Evolutionary conservation across 768 basidiomycete species (phyloP).

Genomic region (Pholiota conissans): DNA sequence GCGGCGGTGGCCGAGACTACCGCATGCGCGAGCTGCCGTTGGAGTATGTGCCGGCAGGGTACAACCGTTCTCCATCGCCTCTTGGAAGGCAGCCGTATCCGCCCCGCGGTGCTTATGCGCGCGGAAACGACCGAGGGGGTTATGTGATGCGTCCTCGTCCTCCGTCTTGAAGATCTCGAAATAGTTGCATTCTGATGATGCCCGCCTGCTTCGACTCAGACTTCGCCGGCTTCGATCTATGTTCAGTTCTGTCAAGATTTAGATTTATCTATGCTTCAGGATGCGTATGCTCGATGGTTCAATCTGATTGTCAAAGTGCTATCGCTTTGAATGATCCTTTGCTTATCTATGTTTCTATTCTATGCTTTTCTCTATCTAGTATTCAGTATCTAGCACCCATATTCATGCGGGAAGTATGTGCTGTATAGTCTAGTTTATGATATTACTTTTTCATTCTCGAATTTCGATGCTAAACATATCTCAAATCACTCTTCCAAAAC

Average conservation of each 20-base stretch:
- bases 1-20: neutral
- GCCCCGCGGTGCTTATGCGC: neutral
- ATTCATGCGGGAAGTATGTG: neutral
- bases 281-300: neutral
- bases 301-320: neutral
- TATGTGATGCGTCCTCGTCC: neutral
- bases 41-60: neutral
- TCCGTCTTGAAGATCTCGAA: neutral
- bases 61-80: neutral
- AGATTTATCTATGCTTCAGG: too few relatives aligned
- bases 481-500: too few relatives aligned
- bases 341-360: neutral
- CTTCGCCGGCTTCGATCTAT: neutral
- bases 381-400: neutral
- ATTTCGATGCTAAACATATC: too few relatives aligned
- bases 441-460: too few relatives aligned
- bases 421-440: neutral
- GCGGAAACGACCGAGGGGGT: neutral
- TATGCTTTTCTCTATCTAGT: neutral
- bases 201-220: neutral
- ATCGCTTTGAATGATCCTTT: neutral
- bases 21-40: constrained; percentile 1
- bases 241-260: too few relatives aligned
- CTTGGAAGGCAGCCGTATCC: constrained; percentile 19
- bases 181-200: neutral